Conservation (phyloP, 306 rosid genomes). For the Inga laurina region DNA sequence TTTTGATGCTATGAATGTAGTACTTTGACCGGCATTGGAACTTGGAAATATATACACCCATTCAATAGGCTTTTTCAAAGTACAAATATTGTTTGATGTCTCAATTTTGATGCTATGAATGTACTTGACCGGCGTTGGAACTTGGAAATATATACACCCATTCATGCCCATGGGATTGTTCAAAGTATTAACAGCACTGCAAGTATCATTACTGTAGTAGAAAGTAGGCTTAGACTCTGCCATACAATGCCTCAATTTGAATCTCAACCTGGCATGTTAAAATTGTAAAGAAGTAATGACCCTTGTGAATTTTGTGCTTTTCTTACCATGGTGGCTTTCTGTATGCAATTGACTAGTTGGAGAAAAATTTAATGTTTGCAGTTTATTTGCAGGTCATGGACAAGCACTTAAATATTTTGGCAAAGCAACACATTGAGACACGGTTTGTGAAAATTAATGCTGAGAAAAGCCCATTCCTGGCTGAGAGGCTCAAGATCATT, state of each 20-base stretch:
- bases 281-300: background rate
- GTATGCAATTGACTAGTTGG: constrained; percentile 10
- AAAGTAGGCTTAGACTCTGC: background rate
- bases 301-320: background rate
- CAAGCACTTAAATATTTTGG: constrained; percentile 80
- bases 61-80: background rate
- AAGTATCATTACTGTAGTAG: background rate
- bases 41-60: background rate
- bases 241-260: background rate
- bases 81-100: background rate
- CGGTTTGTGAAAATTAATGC: constrained; percentile 83
- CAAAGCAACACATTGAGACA: constrained; percentile 90
- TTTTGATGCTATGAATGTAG: background rate
- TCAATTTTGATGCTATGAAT: background rate
- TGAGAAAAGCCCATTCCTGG: constrained; percentile 93
- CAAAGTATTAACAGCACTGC: background rate
- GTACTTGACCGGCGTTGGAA: background rate
- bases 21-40: background rate
- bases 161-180: background rate
- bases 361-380: constrained; percentile 27
- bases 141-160: background rate
- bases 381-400: constrained; percentile 77
- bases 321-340: background rate
- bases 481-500: constrained; percentile 85
- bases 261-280: background rate